These are phyloP conservation scores for Calocera cornea DNA, from an alignment of 768 basidiomycete genomes.

Conservation along the genomic window DNA sequence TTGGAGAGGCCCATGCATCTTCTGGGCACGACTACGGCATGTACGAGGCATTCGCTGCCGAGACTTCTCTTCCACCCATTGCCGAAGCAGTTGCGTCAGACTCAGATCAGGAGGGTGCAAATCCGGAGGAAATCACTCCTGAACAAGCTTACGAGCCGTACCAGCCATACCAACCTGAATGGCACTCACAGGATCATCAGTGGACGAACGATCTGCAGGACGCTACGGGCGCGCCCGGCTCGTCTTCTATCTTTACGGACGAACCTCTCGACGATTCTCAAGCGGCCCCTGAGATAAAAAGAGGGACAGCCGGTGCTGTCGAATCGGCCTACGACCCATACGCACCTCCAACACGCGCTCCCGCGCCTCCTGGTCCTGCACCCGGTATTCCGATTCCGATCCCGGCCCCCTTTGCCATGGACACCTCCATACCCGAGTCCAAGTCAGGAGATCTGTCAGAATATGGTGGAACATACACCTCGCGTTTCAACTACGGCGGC, in stretches of 20 bases:
- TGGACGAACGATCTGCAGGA: not conserved
- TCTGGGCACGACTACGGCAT: not conserved
- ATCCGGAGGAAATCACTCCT: not conserved
- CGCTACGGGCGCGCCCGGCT: not conserved
- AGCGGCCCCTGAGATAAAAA: not conserved
- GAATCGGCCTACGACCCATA: constrained; percentile 23
- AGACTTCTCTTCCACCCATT: not conserved
- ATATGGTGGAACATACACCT: not conserved
- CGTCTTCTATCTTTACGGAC: not conserved
- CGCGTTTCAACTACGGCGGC: not conserved
- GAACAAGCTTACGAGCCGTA: not conserved
- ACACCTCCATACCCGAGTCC: not conserved
- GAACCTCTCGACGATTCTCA: not conserved
- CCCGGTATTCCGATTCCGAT: not conserved
- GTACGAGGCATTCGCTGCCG: not conserved
- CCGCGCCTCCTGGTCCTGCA: constrained; percentile 7
- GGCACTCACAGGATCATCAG: not conserved
- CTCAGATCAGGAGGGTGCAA: not conserved
- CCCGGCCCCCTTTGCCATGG: not conserved
- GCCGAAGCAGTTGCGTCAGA: not conserved
- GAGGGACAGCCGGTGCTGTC: not conserved
- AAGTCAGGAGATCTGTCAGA: not conserved
- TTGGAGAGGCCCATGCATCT: not conserved
- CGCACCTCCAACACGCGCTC: constrained; percentile 21
- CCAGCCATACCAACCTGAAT: not conserved